phyloP scores from a whole-genome alignment of 2,329 filamentous ascomycete genomes.

The Colletotrichum cordylinicola region DNA sequence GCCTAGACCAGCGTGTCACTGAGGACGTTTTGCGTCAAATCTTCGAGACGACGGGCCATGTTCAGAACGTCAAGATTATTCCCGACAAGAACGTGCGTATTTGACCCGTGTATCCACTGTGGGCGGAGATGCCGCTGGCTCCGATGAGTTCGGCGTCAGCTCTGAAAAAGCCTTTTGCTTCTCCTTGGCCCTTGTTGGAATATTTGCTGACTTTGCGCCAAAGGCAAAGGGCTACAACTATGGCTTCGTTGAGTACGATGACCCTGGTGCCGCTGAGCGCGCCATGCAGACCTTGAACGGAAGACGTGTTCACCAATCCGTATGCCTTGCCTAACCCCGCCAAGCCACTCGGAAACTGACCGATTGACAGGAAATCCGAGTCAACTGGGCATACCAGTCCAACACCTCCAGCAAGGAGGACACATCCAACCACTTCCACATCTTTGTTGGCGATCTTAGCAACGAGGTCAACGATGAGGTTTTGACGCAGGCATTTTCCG shows the following conservation, averaged over 20 bases:
- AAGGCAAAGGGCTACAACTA: conserved; percentile 98
- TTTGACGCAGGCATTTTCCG: conserved; percentile 90
- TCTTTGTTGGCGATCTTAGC: conserved; percentile 96
- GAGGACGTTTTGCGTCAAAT: conserved; percentile 97
- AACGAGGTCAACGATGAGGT: conserved; percentile 99
- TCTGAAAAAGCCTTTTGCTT: neutral
- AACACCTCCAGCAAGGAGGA: conserved; percentile 95
- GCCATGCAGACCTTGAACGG: conserved; percentile 98
- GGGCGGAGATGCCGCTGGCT: neutral
- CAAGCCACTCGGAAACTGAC: conserved; percentile 29
- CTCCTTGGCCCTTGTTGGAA: neutral
- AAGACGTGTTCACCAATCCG: conserved; percentile 91
- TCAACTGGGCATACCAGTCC: conserved; percentile 99
- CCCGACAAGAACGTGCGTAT: conserved; percentile 96
- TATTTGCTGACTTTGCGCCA: conserved; percentile 31
- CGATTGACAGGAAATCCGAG: conserved; percentile 82
- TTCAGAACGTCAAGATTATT: conserved; percentile 99
- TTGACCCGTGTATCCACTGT: no score
- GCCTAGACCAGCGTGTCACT: conserved; percentile 91
- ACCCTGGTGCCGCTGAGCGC: conserved; percentile 93
- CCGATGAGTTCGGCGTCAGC: neutral
- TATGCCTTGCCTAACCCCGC: conserved; percentile 52
- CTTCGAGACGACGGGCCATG: conserved; percentile 98
- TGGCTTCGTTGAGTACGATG: conserved; percentile 98
- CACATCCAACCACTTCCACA: conserved; percentile 97